A percentile compares a stretch with the other conserved stretches of the same genome.
These are phyloP conservation scores for Buddleja alternifolia DNA, from an alignment of 257 asterid species.

Conservation along the genomic window DNA sequence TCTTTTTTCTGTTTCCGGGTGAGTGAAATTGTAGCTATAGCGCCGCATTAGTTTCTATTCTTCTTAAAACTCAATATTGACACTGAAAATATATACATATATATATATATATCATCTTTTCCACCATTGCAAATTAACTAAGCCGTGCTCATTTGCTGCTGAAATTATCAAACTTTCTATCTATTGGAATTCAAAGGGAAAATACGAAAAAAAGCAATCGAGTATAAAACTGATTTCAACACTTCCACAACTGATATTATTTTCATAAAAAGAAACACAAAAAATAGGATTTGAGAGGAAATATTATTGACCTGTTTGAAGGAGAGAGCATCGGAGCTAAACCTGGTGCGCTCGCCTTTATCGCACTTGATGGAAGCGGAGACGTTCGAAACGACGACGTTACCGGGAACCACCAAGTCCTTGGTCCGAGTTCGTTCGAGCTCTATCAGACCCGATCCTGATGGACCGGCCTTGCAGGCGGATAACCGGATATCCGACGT, in stretches of 20 bases:
- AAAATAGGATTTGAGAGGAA: not conserved
- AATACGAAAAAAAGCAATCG: not conserved
- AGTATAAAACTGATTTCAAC: not conserved
- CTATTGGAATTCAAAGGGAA: not conserved
- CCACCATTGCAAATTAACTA: not conserved
- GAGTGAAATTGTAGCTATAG: not conserved
- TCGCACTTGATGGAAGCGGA: slow-evolving; percentile 84
- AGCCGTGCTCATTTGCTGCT: not conserved
- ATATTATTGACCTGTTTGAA: slow-evolving; percentile 64
- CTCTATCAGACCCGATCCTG: slow-evolving; percentile 67
- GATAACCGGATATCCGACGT: slow-evolving; percentile 70
- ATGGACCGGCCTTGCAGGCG: slow-evolving; percentile 78
- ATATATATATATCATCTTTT: not conserved
- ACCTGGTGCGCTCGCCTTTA: slow-evolving; percentile 95
- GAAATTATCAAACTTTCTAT: not conserved
- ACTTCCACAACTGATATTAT: not conserved
- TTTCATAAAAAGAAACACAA: not conserved
- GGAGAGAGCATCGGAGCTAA: slow-evolving; percentile 81
- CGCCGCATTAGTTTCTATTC: slow-evolving; percentile 15
- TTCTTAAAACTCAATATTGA: not conserved
- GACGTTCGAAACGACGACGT: slow-evolving; percentile 62
- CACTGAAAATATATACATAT: not conserved
- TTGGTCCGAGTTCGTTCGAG: slow-evolving; percentile 55
- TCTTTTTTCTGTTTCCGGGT: not conserved
- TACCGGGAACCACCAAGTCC: slow-evolving; percentile 79